Base-by-base conservation (phyloP, 768 basidiomycete species). In the Russula dissimulans region DNA sequence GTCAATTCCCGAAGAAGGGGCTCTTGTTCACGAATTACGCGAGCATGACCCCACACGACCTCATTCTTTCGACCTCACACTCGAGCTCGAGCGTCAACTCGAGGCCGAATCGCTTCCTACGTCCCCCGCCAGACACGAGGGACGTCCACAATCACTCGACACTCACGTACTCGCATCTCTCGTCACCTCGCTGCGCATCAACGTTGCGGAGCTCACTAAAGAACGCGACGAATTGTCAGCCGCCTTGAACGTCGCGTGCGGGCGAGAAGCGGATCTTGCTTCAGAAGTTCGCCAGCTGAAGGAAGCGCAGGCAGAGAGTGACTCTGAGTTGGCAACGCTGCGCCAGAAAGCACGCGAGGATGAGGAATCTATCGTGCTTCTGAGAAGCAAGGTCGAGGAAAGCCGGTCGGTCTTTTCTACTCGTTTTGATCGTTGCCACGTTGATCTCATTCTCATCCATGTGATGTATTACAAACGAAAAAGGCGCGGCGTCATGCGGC, bases 311-410 rank as follows among this genome's bases (percentile, higher is more conserved):
- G 76, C 75, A 49, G 70, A 70, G 4, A 68, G 61, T 32, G 68
- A 73, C 18, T 64, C 56, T 5, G 70, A 69, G 42, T 54, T 67
- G 41, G 68, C 60, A 18, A 60, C 59, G 6, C 66, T 66, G 17
- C 68, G 68, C 10, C 66, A 67, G 53, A 75, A 71, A 62, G 66
- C 58, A 50, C 80, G 77, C 60, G 89, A 91, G 49, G 86, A 90
- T 57, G 88, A 89, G 67, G 84, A 91, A 61, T 84, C 87, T 41
- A 88, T 93, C 50, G 72, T 76, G 3, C 73, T 92, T 71, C 74
- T 93, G 52, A 80, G 91, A 39, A 77, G 81, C n/a, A 92, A 91
- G 70, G 88, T 92, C 3, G 90, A 92, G 67, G 90, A 92, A 71
- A 90, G 88, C 77, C 80, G 90, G 89, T 88, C 66, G 22, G 80